Conservation (phyloP, 352 stramenopile species). For the Nothophytophthora sp. region DNA sequence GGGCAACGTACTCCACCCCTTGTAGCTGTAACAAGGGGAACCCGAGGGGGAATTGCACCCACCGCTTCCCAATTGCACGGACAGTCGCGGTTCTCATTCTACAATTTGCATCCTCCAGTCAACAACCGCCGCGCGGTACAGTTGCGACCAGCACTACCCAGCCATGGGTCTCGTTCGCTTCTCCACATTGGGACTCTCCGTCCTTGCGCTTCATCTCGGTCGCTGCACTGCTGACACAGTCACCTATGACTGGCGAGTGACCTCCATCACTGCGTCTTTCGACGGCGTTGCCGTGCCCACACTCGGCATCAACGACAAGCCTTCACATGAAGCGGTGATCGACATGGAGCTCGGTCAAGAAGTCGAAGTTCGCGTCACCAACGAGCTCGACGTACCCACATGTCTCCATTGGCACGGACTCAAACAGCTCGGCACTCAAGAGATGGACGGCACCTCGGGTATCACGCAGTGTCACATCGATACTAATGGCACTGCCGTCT, state of each 20-base stretch:
- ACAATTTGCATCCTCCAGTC: slow-evolving; percentile 3
- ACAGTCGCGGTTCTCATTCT: too few relatives aligned
- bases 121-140: too few relatives aligned
- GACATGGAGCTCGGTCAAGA: slow-evolving; percentile 23
- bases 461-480: slow-evolving; percentile 37
- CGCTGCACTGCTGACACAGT: background rate
- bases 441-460: slow-evolving; percentile 33
- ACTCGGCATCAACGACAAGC: slow-evolving; percentile 21
- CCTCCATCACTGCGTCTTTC: slow-evolving; percentile 10
- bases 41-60: too few relatives aligned
- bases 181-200: background rate
- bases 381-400: slow-evolving; percentile 14
- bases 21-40: too few relatives aligned
- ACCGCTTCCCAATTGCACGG: too few relatives aligned
- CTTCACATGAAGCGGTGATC: slow-evolving; percentile 11
- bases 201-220: slow-evolving; percentile 5
- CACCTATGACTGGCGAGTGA: slow-evolving; percentile 16
- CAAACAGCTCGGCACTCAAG: slow-evolving; percentile 23
- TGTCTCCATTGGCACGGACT: slow-evolving; percentile 40
- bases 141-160: background rate
- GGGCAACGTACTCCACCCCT: too few relatives aligned
- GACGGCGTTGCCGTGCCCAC: slow-evolving; percentile 16
- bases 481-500: slow-evolving; percentile 17
- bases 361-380: slow-evolving; percentile 27
- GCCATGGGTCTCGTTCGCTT: slow-evolving; percentile 11